Evolutionary conservation across 441 rosid genomes (phyloP).

Genomic region (Daphne laureola): DNA sequence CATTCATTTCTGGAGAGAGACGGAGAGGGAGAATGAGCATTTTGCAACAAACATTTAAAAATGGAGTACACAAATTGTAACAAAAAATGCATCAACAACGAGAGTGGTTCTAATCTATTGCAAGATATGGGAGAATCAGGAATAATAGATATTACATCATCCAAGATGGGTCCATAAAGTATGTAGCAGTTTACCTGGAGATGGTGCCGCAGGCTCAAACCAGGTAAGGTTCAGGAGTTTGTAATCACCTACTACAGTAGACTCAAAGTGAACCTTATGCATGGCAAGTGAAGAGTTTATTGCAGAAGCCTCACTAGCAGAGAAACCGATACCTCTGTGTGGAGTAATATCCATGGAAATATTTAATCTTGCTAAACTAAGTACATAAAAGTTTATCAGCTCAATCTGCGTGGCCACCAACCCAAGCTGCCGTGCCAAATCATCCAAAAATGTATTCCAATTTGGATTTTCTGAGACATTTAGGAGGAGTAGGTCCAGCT

Average conservation of each 20-base stretch:
- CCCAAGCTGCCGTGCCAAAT: constrained; percentile 75
- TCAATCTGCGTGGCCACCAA: constrained; percentile 71
- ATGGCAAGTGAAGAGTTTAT: constrained; percentile 66
- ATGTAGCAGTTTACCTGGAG: constrained; percentile 46
- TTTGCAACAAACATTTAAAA: too few relatives aligned
- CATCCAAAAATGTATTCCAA: constrained; percentile 50
- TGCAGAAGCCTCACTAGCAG: constrained; percentile 58
- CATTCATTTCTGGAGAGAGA: too few relatives aligned
- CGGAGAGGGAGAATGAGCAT: too few relatives aligned
- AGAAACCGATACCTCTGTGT: constrained; percentile 70
- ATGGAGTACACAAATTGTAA: too few relatives aligned
- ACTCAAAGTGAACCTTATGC: constrained; percentile 62
- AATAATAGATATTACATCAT: neutral
- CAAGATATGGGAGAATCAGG: too few relatives aligned
- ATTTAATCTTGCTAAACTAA: constrained; percentile 63
- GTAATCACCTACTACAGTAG: constrained; percentile 71
- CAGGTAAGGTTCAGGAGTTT: constrained; percentile 79
- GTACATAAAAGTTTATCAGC: constrained; percentile 68
- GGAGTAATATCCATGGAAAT: constrained; percentile 94
- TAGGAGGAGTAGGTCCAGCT: constrained; percentile 82
- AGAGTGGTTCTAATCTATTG: too few relatives aligned
- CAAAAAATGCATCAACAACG: too few relatives aligned
- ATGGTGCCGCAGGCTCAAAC: constrained; percentile 66
- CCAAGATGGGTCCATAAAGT: neutral
- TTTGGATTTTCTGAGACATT: constrained; percentile 75